These are phyloP conservation scores for Colletotrichum sp. DNA, from an alignment of 2,329 filamentous ascomycete species.

Conservation along the genomic window DNA sequence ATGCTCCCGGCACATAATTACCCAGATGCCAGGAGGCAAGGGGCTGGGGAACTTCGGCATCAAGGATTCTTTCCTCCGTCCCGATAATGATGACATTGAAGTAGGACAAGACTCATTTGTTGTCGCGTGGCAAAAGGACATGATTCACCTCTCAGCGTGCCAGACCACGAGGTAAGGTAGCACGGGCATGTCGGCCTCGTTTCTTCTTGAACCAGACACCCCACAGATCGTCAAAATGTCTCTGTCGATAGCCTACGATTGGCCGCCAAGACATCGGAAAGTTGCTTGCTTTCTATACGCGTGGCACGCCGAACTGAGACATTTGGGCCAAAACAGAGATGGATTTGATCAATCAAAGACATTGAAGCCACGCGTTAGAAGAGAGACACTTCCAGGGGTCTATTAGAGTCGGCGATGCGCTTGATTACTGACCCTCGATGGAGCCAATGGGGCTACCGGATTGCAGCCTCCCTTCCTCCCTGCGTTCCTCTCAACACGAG, in stretches of 20 bases:
- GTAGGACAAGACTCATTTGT: not conserved
- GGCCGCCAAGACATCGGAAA: slow-evolving; percentile 1
- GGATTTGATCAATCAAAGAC: slow-evolving; percentile 15
- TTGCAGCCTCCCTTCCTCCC: slow-evolving; percentile 14
- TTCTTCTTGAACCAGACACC: slow-evolving; percentile 8
- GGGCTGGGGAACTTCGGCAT: not conserved
- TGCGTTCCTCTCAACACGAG: slow-evolving; percentile 19
- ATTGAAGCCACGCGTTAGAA: not conserved
- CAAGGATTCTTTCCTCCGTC: not conserved
- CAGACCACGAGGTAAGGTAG: slow-evolving; percentile 17
- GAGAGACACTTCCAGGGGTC: not conserved
- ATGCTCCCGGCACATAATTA: not conserved
- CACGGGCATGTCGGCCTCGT: not conserved
- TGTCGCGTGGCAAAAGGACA: slow-evolving; percentile 14
- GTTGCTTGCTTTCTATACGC: not conserved
- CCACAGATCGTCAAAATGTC: slow-evolving; percentile 6
- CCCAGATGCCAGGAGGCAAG: not conserved
- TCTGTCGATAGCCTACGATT: not conserved
- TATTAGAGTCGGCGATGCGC: not conserved
- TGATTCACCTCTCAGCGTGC: slow-evolving; percentile 12
- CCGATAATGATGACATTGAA: slow-evolving; percentile 8
- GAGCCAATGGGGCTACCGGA: not conserved
- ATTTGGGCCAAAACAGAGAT: not conserved
- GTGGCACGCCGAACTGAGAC: slow-evolving; percentile 8
- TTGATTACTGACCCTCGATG: not conserved